Percentiles rank a stretch among this genome's conserved stretches.
Conservation (phyloP, 129 eudicot genomes). For the Daucus carota region DH1_v3.0 NC_030381.2:41490001-41490500, state of each 20-base stretch:
- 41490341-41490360: background rate
- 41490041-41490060: background rate
- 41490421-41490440: slow-evolving; percentile 20
- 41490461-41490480: slow-evolving; percentile 66
- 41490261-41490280: background rate
- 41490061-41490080: background rate
- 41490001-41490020: too few relatives aligned
- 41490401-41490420: slow-evolving; percentile 6
- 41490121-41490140: background rate
- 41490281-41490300: background rate
- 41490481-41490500: slow-evolving; percentile 94
- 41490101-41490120: background rate
- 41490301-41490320: background rate
- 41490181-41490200: background rate
- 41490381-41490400: background rate
- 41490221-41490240: background rate
- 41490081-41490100: too few relatives aligned
- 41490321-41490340: background rate
- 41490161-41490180: background rate
- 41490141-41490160: background rate
- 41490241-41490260: background rate
- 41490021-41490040: too few relatives aligned
- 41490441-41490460: slow-evolving; percentile 99
- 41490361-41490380: background rate
- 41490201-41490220: background rate